These are phyloP conservation scores for Schizochytrium sp. DNA, from an alignment of 108 stramenopile species.

Conservation along the genomic window DNA sequence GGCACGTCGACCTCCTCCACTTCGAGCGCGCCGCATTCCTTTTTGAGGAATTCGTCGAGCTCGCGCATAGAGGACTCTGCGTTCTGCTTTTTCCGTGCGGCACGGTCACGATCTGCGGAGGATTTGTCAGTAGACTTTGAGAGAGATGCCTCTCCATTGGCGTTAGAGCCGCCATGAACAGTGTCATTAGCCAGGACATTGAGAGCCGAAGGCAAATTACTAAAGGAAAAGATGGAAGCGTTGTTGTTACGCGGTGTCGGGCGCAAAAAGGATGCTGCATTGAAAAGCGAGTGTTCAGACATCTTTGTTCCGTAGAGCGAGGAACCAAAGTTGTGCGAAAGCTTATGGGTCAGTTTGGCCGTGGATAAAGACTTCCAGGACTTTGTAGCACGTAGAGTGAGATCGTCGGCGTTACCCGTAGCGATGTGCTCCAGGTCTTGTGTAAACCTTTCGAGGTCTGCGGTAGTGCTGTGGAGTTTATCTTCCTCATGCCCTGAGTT, in stretches of 20 bases:
- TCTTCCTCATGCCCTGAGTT: too few species aligned
- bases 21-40: conserved; percentile 56
- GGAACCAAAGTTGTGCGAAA: conserved; percentile 16
- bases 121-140: not conserved
- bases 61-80: conserved; percentile 34
- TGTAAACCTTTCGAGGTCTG: conserved; percentile 54
- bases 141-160: too few species aligned
- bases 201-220: not conserved
- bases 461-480: not conserved
- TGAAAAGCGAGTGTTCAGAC: conserved; percentile 11
- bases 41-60: conserved; percentile 45
- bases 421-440: conserved; percentile 43
- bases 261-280: conserved; percentile 17
- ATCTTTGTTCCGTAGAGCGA: conserved; percentile 15
- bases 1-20: conserved; percentile 55
- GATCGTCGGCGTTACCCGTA: not conserved
- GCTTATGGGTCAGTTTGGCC: not conserved
- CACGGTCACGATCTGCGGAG: not conserved
- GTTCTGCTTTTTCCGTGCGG: not conserved
- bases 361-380: conserved; percentile 31
- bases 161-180: not conserved
- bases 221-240: not conserved
- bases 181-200: not conserved
- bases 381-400: conserved; percentile 40
- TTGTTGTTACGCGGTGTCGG: not conserved